Evolutionary conservation across 805 yeast genomes (phyloP).

Genomic region (Lachancea kluyveri): DNA sequence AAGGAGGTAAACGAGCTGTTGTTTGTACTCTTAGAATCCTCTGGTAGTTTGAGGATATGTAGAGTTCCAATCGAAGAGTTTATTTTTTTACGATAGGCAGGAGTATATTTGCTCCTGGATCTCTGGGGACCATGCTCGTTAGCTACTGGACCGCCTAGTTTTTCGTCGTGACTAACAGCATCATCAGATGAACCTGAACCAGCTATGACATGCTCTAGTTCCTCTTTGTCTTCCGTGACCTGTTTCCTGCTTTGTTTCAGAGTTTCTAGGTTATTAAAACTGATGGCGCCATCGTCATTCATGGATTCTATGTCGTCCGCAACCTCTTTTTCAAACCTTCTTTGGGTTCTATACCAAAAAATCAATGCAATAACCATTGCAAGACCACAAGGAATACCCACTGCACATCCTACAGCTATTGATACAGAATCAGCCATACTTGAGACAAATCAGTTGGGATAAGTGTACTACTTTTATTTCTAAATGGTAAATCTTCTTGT

Average conservation of each 20-base stretch:
- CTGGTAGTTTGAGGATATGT: constrained; percentile 18
- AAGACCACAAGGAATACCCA: constrained; percentile 44
- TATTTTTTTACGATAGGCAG: constrained; percentile 34
- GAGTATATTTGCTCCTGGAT: constrained; percentile 22
- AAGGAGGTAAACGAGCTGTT: constrained; percentile 13
- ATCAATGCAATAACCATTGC: constrained; percentile 31
- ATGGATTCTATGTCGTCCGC: constrained; percentile 32
- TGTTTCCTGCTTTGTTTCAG: constrained; percentile 12
- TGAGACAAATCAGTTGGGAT: no score
- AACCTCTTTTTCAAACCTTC: constrained; percentile 35
- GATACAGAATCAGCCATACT: constrained; percentile 16
- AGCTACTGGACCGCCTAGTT: background rate
- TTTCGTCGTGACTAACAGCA: constrained; percentile 11
- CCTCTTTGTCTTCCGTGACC: constrained; percentile 3
- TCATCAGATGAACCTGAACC: constrained; percentile 18
- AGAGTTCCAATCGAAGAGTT: constrained; percentile 21
- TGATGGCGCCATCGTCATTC: constrained; percentile 33
- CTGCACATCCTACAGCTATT: constrained; percentile 46
- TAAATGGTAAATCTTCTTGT: no score
- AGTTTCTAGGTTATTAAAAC: constrained; percentile 26
- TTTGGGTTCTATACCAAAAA: constrained; percentile 36
- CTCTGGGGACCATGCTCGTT: constrained; percentile 2
- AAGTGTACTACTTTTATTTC: no score
- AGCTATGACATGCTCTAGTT: constrained; percentile 6
- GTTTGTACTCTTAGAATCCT: constrained; percentile 15